Evolutionary conservation across 1,284 basidiomycete species (phyloP), one percentile per base, ranked within the genome.

Genomic region (Cystobasidium slooffiae): DNA sequence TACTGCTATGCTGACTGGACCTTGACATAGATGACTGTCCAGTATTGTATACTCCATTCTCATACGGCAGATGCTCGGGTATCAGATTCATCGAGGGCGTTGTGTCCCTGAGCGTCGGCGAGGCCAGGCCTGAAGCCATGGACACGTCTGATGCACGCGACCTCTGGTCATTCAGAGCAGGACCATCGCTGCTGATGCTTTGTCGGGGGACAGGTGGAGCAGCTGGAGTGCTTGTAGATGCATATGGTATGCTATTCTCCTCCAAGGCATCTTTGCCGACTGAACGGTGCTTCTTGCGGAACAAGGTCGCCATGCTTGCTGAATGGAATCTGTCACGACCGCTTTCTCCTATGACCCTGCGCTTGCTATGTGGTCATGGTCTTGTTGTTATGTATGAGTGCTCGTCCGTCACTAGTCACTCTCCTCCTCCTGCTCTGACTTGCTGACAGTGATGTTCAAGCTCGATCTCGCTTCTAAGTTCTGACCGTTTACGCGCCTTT

Each of bases 1-100:
- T 47, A 9, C 55, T 24, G 41, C 47, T 53, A 47, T 53, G 46
- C 51, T 51, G 47, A 49, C 49, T 66, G 44, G 20, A 24, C 7
- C 64, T n/a, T 31, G 47, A 66, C 31, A 43, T 12, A 9, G 64
- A 52, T 9, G 64, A 39, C 3, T 12, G 22, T 44, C 41, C 53
- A 24, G 52, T 20, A 31, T 43, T 22, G 43, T 59, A 18, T 16
- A 20, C 39, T 14, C 37, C 37, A 41, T 53, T 22, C 18, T 66
- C 37, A 53, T 73, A 73, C 10, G 70, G 70, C 49, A 53, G 20
- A 49, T 62, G 70, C 63, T 73, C 70, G n/a, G 70, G 70, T 31
- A 73, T 73, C 24, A 73, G 63, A 39, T 73, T 56, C 56, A 73
- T 61, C 16, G 70, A 41, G 6, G 49, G 56, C 59, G 62, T 52